phyloP scores from a whole-genome alignment of 352 stramenopile species.

The Phytophthora podocarpi region DNA sequence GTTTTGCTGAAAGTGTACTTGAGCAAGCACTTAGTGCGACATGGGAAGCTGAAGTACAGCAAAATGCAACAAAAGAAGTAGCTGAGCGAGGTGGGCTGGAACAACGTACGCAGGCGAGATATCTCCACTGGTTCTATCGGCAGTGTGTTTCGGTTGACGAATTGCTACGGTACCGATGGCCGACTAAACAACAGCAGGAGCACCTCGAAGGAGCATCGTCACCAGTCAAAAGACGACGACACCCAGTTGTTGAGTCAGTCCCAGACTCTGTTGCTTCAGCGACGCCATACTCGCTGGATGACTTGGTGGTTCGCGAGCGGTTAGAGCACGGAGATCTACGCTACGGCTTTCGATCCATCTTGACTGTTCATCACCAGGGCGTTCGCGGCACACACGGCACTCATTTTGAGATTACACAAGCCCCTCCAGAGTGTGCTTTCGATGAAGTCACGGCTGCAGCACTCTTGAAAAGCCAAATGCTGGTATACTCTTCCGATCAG shows the following conservation, averaged over 20 bases:
- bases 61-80: conserved; percentile 11
- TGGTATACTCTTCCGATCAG: not conserved
- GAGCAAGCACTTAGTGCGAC: conserved; percentile 32
- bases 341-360: conserved; percentile 48
- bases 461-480: conserved; percentile 4
- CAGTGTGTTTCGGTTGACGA: conserved; percentile 61
- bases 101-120: conserved; percentile 47
- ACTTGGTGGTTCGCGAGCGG: conserved; percentile 55
- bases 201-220: conserved; percentile 3
- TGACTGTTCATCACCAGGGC: conserved; percentile 58
- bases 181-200: conserved; percentile 37
- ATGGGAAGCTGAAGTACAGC: conserved; percentile 45
- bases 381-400: conserved; percentile 19
- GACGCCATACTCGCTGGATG: conserved; percentile 51
- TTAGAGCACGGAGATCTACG: conserved; percentile 49
- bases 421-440: conserved; percentile 24
- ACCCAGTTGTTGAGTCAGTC: not conserved
- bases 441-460: conserved; percentile 13
- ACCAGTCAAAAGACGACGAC: conserved; percentile 7
- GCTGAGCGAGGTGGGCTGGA: conserved; percentile 34
- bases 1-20: conserved; percentile 32
- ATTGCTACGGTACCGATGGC: conserved; percentile 61
- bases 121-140: conserved; percentile 71
- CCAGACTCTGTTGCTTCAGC: conserved; percentile 1
- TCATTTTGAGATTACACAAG: conserved; percentile 26